Evolutionary conservation across 2,329 filamentous ascomycete genomes (phyloP), one percentile per base, ranked within the genome.

Genomic region (Rhynchosporium secalis): DNA sequence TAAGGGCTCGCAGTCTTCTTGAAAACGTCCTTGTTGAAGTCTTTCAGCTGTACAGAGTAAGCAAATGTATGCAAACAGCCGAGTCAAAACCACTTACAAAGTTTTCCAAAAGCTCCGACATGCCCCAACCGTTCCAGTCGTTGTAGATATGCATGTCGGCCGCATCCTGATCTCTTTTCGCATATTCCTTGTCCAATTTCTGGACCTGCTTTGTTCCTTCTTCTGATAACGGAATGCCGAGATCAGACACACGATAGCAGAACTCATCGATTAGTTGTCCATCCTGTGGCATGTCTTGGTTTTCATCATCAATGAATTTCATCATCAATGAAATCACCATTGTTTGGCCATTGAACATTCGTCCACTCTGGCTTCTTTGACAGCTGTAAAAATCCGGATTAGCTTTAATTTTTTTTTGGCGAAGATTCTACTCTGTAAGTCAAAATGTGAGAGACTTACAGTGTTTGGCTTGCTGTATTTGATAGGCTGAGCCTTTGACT

Each of bases 71-170:
- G 2, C 31, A 20, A 46, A 6, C 1, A 46, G 6, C 43, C 20
- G 43, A 46, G 9, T 4, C 46, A 28, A 26, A 26, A 13, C 13
- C 20, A 54, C 51, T 12, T 28, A 51, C 28, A 28, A 58, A 43
- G 55, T 70, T 71, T 29, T 62, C 62, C 33, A 68, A 49, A 0
- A 65, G 13, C 43, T 71, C 66, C 9, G 51, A 59, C 10, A 67
- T 60, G 0, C 64, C 68, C 54, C 58, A 66, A 3, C 65, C 69
- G 56, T 65, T 65, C 61, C 63, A 70, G 31, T 71, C 65, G 36
- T 66, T 67, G 26, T 67, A 67, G 12, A 70, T 66, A 48, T 65
- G 61, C 64, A 70, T 64, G 15, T 55, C 43, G n/a, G 59, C 31
- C 0, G 8, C 2, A 48, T 71, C 61, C 33, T 66, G 68, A 58